Evolutionary conservation across 1,284 basidiomycete genomes (phyloP).

Genomic region (Melanopsichium pennsylvanicum): DNA sequence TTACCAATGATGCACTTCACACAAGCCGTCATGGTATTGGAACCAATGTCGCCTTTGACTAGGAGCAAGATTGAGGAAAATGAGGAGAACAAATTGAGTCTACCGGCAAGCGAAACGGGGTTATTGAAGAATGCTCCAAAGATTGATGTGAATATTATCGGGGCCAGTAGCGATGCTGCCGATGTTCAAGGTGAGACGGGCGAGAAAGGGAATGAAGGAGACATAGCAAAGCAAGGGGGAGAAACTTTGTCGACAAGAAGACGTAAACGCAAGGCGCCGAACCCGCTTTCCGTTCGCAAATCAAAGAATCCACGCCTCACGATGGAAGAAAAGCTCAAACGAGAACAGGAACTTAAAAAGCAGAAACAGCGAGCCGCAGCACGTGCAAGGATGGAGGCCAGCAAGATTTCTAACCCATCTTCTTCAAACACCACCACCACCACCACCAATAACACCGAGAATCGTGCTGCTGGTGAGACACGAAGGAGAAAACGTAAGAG

Average conservation of each 20-base stretch:
- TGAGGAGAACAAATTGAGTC: slow-evolving; percentile 45
- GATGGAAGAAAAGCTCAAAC: slow-evolving; percentile 34
- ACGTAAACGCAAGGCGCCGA: slow-evolving; percentile 75
- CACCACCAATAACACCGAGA: neutral
- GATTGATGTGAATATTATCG: slow-evolving; percentile 37
- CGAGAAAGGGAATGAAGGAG: neutral
- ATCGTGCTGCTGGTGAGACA: neutral
- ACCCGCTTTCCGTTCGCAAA: slow-evolving; percentile 91
- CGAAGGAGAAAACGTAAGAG: slow-evolving; percentile 14
- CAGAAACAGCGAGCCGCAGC: slow-evolving; percentile 34
- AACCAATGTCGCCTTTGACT: slow-evolving; percentile 61
- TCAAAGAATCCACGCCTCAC: slow-evolving; percentile 64
- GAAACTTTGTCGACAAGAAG: slow-evolving; percentile 9
- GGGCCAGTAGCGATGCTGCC: slow-evolving; percentile 68
- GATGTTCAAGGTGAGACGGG: slow-evolving; percentile 69
- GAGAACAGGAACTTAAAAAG: slow-evolving; percentile 69
- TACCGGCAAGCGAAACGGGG: slow-evolving; percentile 30
- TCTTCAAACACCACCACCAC: neutral
- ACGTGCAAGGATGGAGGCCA: slow-evolving; percentile 11
- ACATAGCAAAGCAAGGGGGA: neutral
- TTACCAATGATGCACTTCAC: slow-evolving; percentile 62
- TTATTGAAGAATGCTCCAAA: slow-evolving; percentile 16
- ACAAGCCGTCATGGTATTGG: slow-evolving; percentile 62
- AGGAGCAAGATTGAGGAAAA: slow-evolving; percentile 42
- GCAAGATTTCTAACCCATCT: too few species aligned